These are phyloP conservation scores for Cruciata laevipes DNA, from an alignment of 257 asterid species.

Conservation along the genomic window DNA sequence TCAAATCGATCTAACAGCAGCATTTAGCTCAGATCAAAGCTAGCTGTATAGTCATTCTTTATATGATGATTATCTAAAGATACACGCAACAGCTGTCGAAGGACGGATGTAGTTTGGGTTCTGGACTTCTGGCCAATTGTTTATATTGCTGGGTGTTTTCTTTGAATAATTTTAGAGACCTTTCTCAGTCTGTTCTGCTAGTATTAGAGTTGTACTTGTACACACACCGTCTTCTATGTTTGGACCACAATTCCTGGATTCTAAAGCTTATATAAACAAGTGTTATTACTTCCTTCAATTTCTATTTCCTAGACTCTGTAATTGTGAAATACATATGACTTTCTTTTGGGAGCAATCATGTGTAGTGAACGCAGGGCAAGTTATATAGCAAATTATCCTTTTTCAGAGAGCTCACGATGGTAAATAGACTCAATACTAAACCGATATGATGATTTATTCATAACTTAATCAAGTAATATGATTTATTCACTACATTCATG, in stretches of 20 bases:
- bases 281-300: neutral
- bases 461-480: too few species aligned
- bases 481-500: too few species aligned
- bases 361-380: too few species aligned
- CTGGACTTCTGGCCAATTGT: neutral
- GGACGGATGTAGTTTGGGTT: too few species aligned
- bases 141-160: neutral
- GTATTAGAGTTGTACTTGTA: too few species aligned
- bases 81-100: neutral
- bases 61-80: neutral
- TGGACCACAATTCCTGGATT: neutral
- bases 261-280: neutral
- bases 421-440: too few species aligned
- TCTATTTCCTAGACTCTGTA: neutral
- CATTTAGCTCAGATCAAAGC: constrained; percentile 18
- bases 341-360: too few species aligned
- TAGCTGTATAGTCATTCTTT: neutral
- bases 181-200: neutral
- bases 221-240: neutral
- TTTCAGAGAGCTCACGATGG: too few species aligned
- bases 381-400: too few species aligned
- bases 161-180: neutral
- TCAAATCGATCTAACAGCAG: constrained; percentile 39
- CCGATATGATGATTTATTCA: too few species aligned
- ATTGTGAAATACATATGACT: neutral